Evolutionary conservation across 2,329 filamentous ascomycete species (phyloP), one percentile per base, ranked within the genome.

Genomic region (Cladosporium sp.): DNA sequence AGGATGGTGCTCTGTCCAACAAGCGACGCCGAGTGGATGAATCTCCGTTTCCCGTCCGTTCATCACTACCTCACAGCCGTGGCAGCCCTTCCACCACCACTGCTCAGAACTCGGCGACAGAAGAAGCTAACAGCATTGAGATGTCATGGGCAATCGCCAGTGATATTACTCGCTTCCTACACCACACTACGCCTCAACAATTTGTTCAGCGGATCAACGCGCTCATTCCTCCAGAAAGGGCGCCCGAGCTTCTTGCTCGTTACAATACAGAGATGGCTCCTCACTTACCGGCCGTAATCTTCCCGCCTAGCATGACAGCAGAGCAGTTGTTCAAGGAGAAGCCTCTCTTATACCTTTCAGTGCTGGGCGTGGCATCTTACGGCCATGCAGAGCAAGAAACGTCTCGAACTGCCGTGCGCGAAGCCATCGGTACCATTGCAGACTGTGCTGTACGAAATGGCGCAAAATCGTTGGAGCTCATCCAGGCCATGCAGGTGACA

Each of bases 401-500:
- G 3, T 89, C 92, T 69, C 78, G 82, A 9, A 76, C 78, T 25
- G 75, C 96, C 14, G 82, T 87, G 9, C 82, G 82, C 61, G 86
- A 94, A 66, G 75, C 91, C 58, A 88, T 91, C 76, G 84, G 86
- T 61, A 78, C 85, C 11, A 82, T 94, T 57, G 89, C 89, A 2
- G 87, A 94, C 45, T 85, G 85, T 64, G 82, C 93, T 40, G 82
- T 94, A 65, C 78, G 91, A 30, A 82, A 84, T 6, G 90, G 89
- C 12, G 86, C 91, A 66, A 96, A 95, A 77, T 90, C 84, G 37
- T 75, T 96, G 17, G 92, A 96, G 72, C 78, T 96, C 6, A 84
- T 95, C 8, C 92, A 96, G 74, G 84, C 89, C 1, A 76, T 96
- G 40, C 82, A 90, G 59, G 78, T 96, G 3, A 80, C 85, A 6